These are phyloP conservation scores for Apophysomyces trapeziformis DNA, from an alignment of 371 early-diverging fungal species.

Conservation along the genomic window DNA sequence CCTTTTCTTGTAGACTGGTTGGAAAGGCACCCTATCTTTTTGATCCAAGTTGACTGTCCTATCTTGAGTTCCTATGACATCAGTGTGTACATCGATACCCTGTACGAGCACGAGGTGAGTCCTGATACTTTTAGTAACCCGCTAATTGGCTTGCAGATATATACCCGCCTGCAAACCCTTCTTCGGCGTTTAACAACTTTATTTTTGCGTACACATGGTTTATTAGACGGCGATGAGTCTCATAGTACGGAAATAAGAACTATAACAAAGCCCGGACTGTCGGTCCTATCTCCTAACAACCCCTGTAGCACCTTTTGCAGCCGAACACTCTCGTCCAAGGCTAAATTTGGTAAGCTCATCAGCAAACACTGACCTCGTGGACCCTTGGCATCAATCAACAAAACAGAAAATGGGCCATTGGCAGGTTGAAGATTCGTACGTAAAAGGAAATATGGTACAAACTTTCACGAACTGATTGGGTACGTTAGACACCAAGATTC, in stretches of 20 bases:
- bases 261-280: background rate
- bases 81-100: slow-evolving; percentile 19
- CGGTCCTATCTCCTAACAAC: background rate
- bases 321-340: background rate
- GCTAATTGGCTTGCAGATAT: slow-evolving; percentile 7
- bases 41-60: slow-evolving; percentile 51
- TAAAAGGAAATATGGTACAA: no score
- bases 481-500: no score
- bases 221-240: slow-evolving; percentile 1
- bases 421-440: no score
- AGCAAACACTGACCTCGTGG: background rate
- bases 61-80: slow-evolving; percentile 49
- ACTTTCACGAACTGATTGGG: no score
- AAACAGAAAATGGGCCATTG: no score
- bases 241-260: background rate
- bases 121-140: background rate
- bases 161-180: slow-evolving; percentile 4
- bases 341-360: no score
- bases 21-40: slow-evolving; percentile 58
- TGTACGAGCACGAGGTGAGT: slow-evolving; percentile 23
- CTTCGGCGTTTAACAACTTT: slow-evolving; percentile 11
- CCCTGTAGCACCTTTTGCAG: background rate
- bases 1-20: background rate
- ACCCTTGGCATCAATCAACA: background rate
- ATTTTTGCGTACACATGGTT: slow-evolving; percentile 16